These are phyloP conservation scores for Colletotrichum aenigma DNA, from an alignment of 2,329 filamentous ascomycete genomes.

Conservation along the genomic window DNA sequence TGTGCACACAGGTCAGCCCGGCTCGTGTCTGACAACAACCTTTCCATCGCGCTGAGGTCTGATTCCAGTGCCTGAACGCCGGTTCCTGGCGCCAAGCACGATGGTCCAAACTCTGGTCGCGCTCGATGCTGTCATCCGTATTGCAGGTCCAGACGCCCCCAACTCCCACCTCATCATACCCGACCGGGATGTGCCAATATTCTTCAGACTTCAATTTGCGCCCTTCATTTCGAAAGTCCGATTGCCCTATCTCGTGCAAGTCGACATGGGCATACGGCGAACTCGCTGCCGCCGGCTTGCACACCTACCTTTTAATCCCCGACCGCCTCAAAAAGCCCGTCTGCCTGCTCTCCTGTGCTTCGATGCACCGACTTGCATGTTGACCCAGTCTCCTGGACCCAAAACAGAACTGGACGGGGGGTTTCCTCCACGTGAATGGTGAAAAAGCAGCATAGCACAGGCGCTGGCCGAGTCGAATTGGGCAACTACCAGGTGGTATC, in stretches of 20 bases:
- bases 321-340: not conserved
- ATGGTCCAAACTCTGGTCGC: not conserved
- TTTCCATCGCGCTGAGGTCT: not conserved
- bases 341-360: not conserved
- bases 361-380: not conserved
- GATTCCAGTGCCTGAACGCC: not conserved
- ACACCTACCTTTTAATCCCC: not conserved
- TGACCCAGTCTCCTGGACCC: not conserved
- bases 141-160: not conserved
- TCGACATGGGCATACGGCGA: not conserved
- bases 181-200: not conserved
- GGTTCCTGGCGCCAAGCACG: slow-evolving; percentile 1
- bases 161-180: not conserved
- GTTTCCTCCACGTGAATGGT: not conserved
- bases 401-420: not conserved
- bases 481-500: not conserved
- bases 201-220: not conserved
- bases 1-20: not conserved
- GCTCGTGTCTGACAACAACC: not conserved
- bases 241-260: not conserved
- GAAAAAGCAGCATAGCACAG: not conserved
- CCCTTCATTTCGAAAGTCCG: not conserved
- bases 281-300: not conserved
- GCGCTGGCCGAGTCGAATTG: not conserved
- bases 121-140: not conserved